Evolutionary conservation across 2,329 filamentous ascomycete genomes (phyloP), one percentile per base, ranked within the genome.

Genomic region (Exophiala spinifera): DNA sequence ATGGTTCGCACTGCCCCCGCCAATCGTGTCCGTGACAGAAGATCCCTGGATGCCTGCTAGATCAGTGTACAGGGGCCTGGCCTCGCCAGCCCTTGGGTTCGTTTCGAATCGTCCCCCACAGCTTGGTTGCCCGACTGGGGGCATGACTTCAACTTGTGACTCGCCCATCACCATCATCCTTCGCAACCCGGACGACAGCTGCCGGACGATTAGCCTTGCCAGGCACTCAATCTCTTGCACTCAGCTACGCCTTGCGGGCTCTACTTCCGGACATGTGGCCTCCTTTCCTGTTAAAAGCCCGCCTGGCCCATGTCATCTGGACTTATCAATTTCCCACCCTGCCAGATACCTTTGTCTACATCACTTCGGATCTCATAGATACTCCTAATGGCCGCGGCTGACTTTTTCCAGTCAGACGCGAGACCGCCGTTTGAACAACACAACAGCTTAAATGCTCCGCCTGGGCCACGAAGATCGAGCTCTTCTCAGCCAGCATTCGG

Each of bases 301-400:
- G 21, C 20, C 46, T 36, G 40, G 21, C 20, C 21, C 23, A 2
- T n/a, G 20, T 13, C n/a, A 28, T 25, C 20, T 25, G 17, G 20
- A 14, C 20, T n/a, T n/a, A n/a, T n/a, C 23, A 20, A n/a, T 19
- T 34, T 28, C 45, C 10, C 11, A 14, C 20, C 8, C 23, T 44
- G 20, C 23, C 44, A 15, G 2, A 15, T 17, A 25, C 19, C 20
- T 28, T 19, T 31, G 20, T 21, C 4, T 47, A 19, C 17, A 34
- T 8, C 45, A 23, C 15, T 28, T 23, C 20, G 4, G 23, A 21
- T n/a, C 2, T 15, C 23, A 31, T 11, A 31, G 28, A 31, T 7
- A 28, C 20, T 44, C 23, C 47, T 21, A 6, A 63, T 64, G 62
- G 59, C 62, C 54, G 62, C 62, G 23, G 57, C 59, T 51, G 61